Conservation (phyloP, 257 asterid genomes). For the Parsonsia alboflavescens region DNA sequence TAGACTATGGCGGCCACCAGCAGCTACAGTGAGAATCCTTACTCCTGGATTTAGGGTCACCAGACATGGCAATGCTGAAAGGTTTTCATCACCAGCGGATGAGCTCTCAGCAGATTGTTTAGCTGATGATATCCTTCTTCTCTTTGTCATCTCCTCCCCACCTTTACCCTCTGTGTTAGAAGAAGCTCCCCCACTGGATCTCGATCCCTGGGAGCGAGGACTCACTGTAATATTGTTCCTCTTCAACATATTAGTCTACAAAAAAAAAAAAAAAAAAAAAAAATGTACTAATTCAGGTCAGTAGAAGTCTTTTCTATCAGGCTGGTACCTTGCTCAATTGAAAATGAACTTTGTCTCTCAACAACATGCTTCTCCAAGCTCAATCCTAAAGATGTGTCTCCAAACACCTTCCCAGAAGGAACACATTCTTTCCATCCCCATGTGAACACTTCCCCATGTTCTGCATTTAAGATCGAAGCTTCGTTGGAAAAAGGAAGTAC, state of each 20-base stretch:
- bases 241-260: slow-evolving; percentile 39
- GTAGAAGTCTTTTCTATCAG: slow-evolving; percentile 23
- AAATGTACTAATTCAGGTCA: slow-evolving; percentile 24
- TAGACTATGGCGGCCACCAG: slow-evolving; percentile 95
- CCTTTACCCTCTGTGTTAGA: slow-evolving; percentile 48
- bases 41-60: slow-evolving; percentile 79
- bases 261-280: slow-evolving; percentile 30
- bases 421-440: slow-evolving; percentile 99
- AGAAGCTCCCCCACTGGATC: slow-evolving; percentile 42
- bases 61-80: slow-evolving; percentile 84
- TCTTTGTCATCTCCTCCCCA: slow-evolving; percentile 68
- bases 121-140: slow-evolving; percentile 74
- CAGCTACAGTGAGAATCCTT: slow-evolving; percentile 73
- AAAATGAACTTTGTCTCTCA: slow-evolving; percentile 44
- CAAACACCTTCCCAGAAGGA: slow-evolving; percentile 79
- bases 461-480: slow-evolving; percentile 42
- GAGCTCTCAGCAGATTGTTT: slow-evolving; percentile 76
- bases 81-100: slow-evolving; percentile 64
- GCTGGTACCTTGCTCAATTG: slow-evolving; percentile 60
- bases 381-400: slow-evolving; percentile 46
- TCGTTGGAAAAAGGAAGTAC: slow-evolving; percentile 3
- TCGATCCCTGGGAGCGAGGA: slow-evolving; percentile 72
- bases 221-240: slow-evolving; percentile 57
- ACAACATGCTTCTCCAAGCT: slow-evolving; percentile 46
- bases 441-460: slow-evolving; percentile 74